Conservation (phyloP, 1,284 basidiomycete species). For the Microbotryomycetes sp. region DNA sequence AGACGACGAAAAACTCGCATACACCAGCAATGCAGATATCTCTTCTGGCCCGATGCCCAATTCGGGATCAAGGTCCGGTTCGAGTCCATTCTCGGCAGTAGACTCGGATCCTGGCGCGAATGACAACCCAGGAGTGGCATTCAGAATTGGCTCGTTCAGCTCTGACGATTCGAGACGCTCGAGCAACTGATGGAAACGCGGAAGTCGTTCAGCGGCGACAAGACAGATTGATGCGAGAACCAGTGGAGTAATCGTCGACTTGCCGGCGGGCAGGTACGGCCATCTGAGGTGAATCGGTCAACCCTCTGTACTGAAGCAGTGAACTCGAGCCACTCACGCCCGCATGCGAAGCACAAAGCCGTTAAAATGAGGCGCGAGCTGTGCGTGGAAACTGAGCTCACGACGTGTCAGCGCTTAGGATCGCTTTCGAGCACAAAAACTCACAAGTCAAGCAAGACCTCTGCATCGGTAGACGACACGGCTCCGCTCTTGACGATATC, state of each 20-base stretch:
- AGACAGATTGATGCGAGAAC: conserved; percentile 40
- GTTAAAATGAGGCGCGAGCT: conserved; percentile 36
- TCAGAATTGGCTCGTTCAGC: conserved; percentile 29
- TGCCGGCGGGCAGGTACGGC: conserved; percentile 39
- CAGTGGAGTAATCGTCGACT: conserved; percentile 38
- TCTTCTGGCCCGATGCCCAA: conserved; percentile 42
- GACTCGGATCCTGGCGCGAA: conserved; percentile 32
- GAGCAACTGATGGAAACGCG: conserved; percentile 29
- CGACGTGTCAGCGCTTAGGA: background rate
- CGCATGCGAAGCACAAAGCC: conserved; percentile 38
- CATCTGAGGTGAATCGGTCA: no score
- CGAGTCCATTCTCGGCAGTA: conserved; percentile 21
- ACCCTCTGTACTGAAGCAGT: no score
- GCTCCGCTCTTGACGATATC: conserved; percentile 39
- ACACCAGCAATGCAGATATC: conserved; percentile 38
- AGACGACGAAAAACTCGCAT: conserved; percentile 38
- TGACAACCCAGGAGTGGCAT: conserved; percentile 34
- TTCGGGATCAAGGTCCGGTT: conserved; percentile 38
- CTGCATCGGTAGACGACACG: conserved; percentile 32
- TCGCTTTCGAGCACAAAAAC: conserved; percentile 2
- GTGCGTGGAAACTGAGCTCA: conserved; percentile 35
- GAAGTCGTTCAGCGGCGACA: conserved; percentile 37
- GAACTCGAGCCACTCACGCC: no score
- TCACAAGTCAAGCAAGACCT: conserved; percentile 37
- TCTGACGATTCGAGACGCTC: conserved; percentile 17